phyloP scores from a whole-genome alignment of 768 basidiomycete species.

The Phaeolepiota aurea region DNA sequence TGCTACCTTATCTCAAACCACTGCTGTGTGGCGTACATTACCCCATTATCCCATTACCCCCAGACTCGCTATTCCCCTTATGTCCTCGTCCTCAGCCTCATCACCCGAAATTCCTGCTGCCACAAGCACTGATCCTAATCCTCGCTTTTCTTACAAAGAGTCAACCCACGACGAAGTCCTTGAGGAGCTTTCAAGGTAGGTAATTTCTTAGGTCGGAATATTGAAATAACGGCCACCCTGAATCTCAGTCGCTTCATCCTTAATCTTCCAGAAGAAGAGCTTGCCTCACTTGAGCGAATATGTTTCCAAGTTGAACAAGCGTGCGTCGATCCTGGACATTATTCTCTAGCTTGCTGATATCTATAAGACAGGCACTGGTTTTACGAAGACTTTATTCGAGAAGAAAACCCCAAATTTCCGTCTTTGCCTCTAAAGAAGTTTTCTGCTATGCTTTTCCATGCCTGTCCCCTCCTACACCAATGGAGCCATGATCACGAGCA shows the following conservation, averaged over 20 bases:
- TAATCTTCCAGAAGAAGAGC: conserved; percentile 91
- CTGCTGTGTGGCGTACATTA: no score
- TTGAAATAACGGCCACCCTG: not conserved
- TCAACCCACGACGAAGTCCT: conserved; percentile 79
- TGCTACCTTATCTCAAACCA: no score
- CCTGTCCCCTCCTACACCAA: conserved; percentile 74
- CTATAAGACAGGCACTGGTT: conserved; percentile 82
- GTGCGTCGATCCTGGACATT: conserved; percentile 38
- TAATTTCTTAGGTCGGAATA: conserved; percentile 1
- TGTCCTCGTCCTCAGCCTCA: conserved; percentile 74
- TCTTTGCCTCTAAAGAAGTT: conserved; percentile 88
- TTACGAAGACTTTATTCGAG: conserved; percentile 97
- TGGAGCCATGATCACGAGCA: conserved; percentile 83
- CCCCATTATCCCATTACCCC: not conserved
- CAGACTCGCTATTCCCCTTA: conserved; percentile 16
- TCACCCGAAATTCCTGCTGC: conserved; percentile 63
- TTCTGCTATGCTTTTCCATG: conserved; percentile 83
- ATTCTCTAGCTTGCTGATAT: conserved; percentile 6
- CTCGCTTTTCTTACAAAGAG: conserved; percentile 55
- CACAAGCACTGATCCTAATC: conserved; percentile 23
- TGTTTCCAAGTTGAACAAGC: conserved; percentile 99
- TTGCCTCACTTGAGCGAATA: conserved; percentile 83
- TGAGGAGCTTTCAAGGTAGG: conserved; percentile 83
- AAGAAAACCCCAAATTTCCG: conserved; percentile 81
- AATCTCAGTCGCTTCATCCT: conserved; percentile 81